A percentile compares a stretch with the other conserved stretches of the same genome.
Evolutionary conservation across 768 basidiomycete species (phyloP).

Genomic region (Tylopilus intermedius): DNA sequence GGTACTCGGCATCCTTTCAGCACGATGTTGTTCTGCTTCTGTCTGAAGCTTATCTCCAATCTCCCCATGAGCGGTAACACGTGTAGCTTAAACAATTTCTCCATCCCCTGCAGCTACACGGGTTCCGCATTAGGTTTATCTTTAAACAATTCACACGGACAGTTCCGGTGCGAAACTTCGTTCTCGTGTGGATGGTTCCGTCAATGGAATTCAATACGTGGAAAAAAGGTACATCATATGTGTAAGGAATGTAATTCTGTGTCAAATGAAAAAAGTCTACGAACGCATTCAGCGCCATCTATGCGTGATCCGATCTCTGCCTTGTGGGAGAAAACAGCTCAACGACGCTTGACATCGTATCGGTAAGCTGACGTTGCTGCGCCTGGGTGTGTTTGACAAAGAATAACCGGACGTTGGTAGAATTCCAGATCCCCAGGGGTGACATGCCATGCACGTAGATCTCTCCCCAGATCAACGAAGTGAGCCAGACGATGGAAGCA

Average conservation of each 20-base stretch:
- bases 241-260: neutral
- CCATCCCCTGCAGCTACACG: neutral
- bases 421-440: constrained; percentile 85
- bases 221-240: neutral
- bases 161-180: neutral
- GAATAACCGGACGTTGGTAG: constrained; percentile 84
- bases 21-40: constrained; percentile 3
- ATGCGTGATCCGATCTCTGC: constrained; percentile 26
- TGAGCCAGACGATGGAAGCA: constrained; percentile 86
- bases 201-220: neutral
- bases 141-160: neutral
- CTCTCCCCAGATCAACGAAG: constrained; percentile 93
- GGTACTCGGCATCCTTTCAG: constrained; percentile 8
- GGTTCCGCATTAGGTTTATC: neutral
- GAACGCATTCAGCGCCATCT: neutral
- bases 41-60: neutral
- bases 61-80: neutral
- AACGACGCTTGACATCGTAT: constrained; percentile 75
- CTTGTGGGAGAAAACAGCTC: constrained; percentile 55
- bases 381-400: constrained; percentile 80
- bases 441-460: constrained; percentile 88
- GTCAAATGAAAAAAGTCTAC: neutral
- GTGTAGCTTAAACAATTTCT: neutral
- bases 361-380: constrained; percentile 67
- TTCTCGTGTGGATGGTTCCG: neutral